These are phyloP conservation scores for Cytospora piceae DNA, from an alignment of 2,329 filamentous ascomycete species.

Conservation along the genomic window DNA sequence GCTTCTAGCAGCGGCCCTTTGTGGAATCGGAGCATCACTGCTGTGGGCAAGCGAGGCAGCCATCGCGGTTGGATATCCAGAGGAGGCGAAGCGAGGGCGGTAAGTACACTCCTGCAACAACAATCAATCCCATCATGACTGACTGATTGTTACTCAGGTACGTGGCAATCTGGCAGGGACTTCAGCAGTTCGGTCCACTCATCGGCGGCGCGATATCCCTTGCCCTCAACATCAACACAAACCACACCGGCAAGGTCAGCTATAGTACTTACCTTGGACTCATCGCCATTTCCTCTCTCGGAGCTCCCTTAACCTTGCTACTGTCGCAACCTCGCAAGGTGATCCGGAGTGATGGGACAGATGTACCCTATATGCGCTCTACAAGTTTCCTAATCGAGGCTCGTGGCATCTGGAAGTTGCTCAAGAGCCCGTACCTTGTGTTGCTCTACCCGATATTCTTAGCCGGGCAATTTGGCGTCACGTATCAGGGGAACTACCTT, in stretches of 20 bases:
- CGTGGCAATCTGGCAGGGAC: constrained; percentile 54
- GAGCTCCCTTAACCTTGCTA: constrained; percentile 46
- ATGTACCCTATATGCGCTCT: constrained; percentile 38
- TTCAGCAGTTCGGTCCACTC: constrained; percentile 47
- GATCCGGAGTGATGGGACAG: constrained; percentile 46
- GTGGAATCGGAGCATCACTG: constrained; percentile 65
- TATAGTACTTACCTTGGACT: constrained; percentile 49
- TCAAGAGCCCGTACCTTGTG: constrained; percentile 41
- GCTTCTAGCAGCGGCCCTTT: constrained; percentile 63
- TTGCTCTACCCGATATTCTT: constrained; percentile 40
- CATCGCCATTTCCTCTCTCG: constrained; percentile 52
- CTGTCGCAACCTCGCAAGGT: constrained; percentile 51
- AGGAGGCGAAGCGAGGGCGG: constrained; percentile 60
- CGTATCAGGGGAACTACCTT: constrained; percentile 47
- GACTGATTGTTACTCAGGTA: constrained; percentile 41
- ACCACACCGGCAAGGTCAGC: constrained; percentile 43
- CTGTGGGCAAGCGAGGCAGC: constrained; percentile 73
- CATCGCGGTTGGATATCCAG: constrained; percentile 66
- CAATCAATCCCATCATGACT: background rate
- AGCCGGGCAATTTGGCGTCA: constrained; percentile 30
- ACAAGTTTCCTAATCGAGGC: constrained; percentile 40
- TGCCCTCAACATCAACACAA: constrained; percentile 47
- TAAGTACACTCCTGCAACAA: background rate
- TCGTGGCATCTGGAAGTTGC: constrained; percentile 42
- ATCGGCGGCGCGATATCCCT: constrained; percentile 56